phyloP scores from a whole-genome alignment of 148 eudicot species.

The Rhododendron simsii region DNA sequence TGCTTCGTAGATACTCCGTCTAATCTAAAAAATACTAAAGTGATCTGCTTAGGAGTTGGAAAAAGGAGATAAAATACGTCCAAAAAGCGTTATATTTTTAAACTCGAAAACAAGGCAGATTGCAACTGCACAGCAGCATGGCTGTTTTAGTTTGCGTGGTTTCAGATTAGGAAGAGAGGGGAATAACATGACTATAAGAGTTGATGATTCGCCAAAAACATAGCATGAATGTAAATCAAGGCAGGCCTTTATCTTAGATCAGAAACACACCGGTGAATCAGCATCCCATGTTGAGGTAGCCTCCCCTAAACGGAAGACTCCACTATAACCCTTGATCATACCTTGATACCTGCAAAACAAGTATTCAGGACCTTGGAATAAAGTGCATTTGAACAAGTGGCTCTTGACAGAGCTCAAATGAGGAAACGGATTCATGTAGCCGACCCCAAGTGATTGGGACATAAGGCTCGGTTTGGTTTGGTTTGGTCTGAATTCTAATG shows the following conservation, averaged over 20 bases:
- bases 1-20: not conserved
- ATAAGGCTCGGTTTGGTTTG: too few relatives aligned
- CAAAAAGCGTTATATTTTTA: not conserved
- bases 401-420: too few relatives aligned
- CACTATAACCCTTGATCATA: constrained; percentile 94
- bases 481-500: not conserved
- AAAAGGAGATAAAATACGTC: not conserved
- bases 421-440: too few relatives aligned
- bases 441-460: too few relatives aligned
- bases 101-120: not conserved
- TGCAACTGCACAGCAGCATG: not conserved
- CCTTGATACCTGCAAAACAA: constrained; percentile 79
- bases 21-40: not conserved
- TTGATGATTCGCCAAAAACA: not conserved
- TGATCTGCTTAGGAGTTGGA: not conserved
- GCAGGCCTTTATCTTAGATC: not conserved
- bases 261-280: constrained; percentile 81
- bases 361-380: not conserved
- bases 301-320: constrained; percentile 92
- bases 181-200: not conserved
- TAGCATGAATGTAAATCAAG: not conserved
- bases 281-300: constrained; percentile 99
- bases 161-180: not conserved
- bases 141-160: not conserved
- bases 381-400: too few relatives aligned